phyloP scores from a whole-genome alignment of 202 grass and related monocot species.

The Bolboschoenoplectus hybrid region DNA sequence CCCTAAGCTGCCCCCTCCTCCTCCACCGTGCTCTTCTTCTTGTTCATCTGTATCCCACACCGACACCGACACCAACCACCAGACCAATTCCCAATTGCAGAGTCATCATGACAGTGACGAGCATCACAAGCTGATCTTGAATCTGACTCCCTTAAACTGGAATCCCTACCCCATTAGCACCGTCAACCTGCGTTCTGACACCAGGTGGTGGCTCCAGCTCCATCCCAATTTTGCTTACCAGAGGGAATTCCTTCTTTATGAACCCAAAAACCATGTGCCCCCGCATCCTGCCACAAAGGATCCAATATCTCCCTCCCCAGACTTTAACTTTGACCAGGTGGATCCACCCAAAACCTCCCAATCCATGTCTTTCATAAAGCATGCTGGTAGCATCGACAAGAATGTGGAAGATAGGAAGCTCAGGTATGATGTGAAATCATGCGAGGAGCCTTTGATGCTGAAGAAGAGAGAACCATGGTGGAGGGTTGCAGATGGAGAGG shows the following conservation, averaged over 20 bases:
- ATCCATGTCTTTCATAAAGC: conserved; percentile 58
- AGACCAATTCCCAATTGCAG: conserved; percentile 46
- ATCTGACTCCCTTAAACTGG: conserved; percentile 71
- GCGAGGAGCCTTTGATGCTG: conserved; percentile 50
- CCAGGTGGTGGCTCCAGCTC: conserved; percentile 87
- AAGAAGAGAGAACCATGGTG: conserved; percentile 81
- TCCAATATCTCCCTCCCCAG: conserved; percentile 29
- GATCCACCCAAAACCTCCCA: conserved; percentile 23
- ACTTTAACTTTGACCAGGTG: conserved; percentile 23
- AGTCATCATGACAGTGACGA: conserved; percentile 37
- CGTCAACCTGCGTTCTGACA: conserved; percentile 55
- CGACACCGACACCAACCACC: background rate
- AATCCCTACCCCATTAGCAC: conserved; percentile 45
- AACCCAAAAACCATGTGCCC: background rate
- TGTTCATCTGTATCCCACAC: conserved; percentile 20
- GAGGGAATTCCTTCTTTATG: conserved; percentile 41
- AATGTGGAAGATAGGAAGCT: conserved; percentile 55
- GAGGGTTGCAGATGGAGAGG: conserved; percentile 70
- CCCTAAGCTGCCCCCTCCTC: conserved; percentile 69
- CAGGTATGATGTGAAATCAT: conserved; percentile 50
- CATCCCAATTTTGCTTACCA: conserved; percentile 79
- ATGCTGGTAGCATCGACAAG: conserved; percentile 34
- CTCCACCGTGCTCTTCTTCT: conserved; percentile 15
- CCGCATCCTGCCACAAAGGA: conserved; percentile 13
- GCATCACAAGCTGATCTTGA: conserved; percentile 33